These are phyloP conservation scores for Torulaspora globosa DNA, from an alignment of 1,139 yeast species.

Conservation along the genomic window DNA sequence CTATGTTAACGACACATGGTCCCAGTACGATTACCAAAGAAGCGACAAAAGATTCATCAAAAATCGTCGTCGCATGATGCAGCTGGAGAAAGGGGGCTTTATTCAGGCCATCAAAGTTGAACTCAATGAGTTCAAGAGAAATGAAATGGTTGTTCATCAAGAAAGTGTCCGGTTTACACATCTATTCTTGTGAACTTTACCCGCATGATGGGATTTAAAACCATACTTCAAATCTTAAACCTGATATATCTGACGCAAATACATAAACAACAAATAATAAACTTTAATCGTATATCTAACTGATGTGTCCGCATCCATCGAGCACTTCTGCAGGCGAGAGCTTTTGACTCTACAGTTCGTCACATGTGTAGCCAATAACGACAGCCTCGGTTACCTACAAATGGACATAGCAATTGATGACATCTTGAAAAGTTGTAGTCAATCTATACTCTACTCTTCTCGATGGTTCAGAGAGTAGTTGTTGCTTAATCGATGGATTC, in stretches of 20 bases:
- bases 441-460: too few relatives aligned
- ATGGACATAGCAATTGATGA: too few relatives aligned
- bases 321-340: too few relatives aligned
- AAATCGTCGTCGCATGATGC: constrained; percentile 25
- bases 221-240: too few relatives aligned
- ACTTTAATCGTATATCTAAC: too few relatives aligned
- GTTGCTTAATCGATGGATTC: too few relatives aligned
- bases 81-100: constrained; percentile 19
- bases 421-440: too few relatives aligned
- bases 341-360: too few relatives aligned
- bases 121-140: constrained; percentile 32
- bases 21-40: constrained; percentile 29
- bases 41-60: constrained; percentile 24
- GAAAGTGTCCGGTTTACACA: constrained; percentile 32
- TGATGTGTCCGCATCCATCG: too few relatives aligned
- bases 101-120: constrained; percentile 28
- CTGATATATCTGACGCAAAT: background rate
- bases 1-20: constrained; percentile 25
- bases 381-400: too few relatives aligned
- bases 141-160: constrained; percentile 34
- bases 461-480: too few relatives aligned
- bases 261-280: background rate
- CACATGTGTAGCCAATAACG: too few relatives aligned
- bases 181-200: constrained; percentile 19
- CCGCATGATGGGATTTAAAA: background rate